Evolutionary conservation across 805 yeast species (phyloP).

Genomic region (Sugiyamaella marilandica): DNA sequence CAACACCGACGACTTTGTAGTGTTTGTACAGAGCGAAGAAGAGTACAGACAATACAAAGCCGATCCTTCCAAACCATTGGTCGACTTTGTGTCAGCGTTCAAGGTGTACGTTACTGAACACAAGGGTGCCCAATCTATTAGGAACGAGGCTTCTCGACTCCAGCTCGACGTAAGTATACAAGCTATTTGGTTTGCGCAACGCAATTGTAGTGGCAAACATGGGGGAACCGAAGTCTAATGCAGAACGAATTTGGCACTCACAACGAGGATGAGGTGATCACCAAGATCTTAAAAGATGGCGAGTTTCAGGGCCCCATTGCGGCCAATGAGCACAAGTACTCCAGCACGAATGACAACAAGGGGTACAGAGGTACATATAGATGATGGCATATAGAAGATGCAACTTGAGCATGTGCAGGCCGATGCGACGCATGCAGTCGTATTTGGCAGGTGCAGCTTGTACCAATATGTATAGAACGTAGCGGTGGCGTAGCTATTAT

Average conservation of each 20-base stretch:
- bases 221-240: not conserved
- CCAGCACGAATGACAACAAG: slow-evolving; percentile 45
- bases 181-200: not conserved
- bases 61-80: slow-evolving; percentile 48
- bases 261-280: slow-evolving; percentile 54
- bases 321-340: slow-evolving; percentile 4
- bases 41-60: slow-evolving; percentile 44
- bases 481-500: too few species aligned
- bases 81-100: slow-evolving; percentile 58
- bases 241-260: slow-evolving; percentile 61
- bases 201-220: not conserved
- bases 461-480: not conserved
- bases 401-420: not conserved
- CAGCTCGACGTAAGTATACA: slow-evolving; percentile 38
- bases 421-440: not conserved
- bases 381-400: not conserved
- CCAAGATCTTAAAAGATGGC: slow-evolving; percentile 58
- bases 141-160: slow-evolving; percentile 65
- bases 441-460: not conserved
- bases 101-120: slow-evolving; percentile 57
- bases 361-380: slow-evolving; percentile 30
- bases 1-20: slow-evolving; percentile 53
- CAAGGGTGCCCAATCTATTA: slow-evolving; percentile 68
- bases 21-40: slow-evolving; percentile 55
- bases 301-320: slow-evolving; percentile 37